Evolutionary conservation across 768 basidiomycete genomes (phyloP), one percentile per base, ranked within the genome.

Genomic region (Boletus rubroflammeus): DNA sequence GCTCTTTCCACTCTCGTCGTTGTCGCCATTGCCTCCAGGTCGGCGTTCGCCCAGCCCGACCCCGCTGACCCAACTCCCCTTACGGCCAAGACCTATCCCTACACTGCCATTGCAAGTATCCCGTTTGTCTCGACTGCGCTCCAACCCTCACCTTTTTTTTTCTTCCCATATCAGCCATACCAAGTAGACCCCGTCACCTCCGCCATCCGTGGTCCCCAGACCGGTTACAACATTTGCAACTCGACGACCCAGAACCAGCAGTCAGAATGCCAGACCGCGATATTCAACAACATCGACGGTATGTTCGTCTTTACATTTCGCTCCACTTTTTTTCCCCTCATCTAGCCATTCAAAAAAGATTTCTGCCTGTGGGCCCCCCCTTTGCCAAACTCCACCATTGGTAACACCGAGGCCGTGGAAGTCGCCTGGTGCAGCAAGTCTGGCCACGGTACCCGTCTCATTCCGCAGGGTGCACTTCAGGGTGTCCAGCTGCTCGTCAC

Each of bases 381-480:
- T 0, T 60, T 60, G 0, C 71, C 78, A 1, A 75, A 81, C 62
- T 74, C 78, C 13, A 68, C 72, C 13, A 84, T 93, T 38, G 85
- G 79, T 44, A 79, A 88, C 57, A 77, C 78, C 9, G 92, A 93
- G 65, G 82, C 76, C 23, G 71, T 76, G 50, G 84, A 81, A 61
- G 85, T 93, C 21, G 82, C 87, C 1, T 94, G 81, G 78, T 94
- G 90, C 69, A 80, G 82, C 13, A 80, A 84, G 67, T 68, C 78
- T 0, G 80, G 78, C 5, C 77, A 78, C 53, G 90, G 90, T 1
- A 81, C 87, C 2, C 86, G 90, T 53, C 63, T 86, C 47, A 88
- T 93, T 25, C 86, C 87, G 6, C 70, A 59, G 0, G 85, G 84
- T 26, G 77, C 88, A 25, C 66, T 92, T 26, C 67, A 68, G 0